Conservation (phyloP, 208 protist genomes). For the Sergeia podlipaevii region DNA sequence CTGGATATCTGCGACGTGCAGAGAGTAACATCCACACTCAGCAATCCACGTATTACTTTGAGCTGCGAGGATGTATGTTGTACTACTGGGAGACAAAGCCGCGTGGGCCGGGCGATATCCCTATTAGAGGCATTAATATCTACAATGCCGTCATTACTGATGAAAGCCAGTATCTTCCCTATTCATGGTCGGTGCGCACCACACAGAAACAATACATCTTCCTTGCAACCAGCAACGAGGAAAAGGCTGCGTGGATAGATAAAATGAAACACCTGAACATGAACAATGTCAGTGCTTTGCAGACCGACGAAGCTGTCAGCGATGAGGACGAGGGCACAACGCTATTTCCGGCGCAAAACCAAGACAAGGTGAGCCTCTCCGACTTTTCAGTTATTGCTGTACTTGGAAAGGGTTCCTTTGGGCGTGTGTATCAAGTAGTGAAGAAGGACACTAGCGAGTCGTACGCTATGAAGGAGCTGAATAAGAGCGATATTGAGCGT, state of each 20-base stretch:
- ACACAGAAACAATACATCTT: slow-evolving; percentile 28
- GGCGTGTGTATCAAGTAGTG: slow-evolving; percentile 87
- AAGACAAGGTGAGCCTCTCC: slow-evolving; percentile 64
- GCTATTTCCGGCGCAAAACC: slow-evolving; percentile 16
- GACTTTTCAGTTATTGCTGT: slow-evolving; percentile 89
- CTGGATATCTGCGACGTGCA: slow-evolving; percentile 16
- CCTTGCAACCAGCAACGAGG: slow-evolving; percentile 17
- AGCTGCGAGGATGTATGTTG: slow-evolving; percentile 51
- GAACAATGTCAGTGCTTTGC: no score
- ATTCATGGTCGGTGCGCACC: slow-evolving; percentile 2
- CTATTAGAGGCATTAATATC: slow-evolving; percentile 48
- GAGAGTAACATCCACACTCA: slow-evolving; percentile 6
- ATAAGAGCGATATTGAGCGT: slow-evolving; percentile 55
- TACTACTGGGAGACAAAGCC: slow-evolving; percentile 64
- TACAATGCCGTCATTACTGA: slow-evolving; percentile 22
- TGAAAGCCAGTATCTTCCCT: slow-evolving; percentile 1
- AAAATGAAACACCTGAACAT: slow-evolving; percentile 19
- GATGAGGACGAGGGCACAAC: slow-evolving; percentile 28
- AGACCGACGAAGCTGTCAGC: no score
- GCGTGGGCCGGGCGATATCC: slow-evolving; percentile 16
- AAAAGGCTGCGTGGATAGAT: slow-evolving; percentile 25
- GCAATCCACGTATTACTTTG: slow-evolving; percentile 49
- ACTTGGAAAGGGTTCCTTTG: slow-evolving; percentile 91
- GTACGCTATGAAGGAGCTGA: slow-evolving; percentile 94
- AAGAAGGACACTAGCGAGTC: slow-evolving; percentile 80